phyloP scores from a whole-genome alignment of 2,329 filamentous ascomycete species.

The Ceratocystiopsis brevicomis region DNA sequence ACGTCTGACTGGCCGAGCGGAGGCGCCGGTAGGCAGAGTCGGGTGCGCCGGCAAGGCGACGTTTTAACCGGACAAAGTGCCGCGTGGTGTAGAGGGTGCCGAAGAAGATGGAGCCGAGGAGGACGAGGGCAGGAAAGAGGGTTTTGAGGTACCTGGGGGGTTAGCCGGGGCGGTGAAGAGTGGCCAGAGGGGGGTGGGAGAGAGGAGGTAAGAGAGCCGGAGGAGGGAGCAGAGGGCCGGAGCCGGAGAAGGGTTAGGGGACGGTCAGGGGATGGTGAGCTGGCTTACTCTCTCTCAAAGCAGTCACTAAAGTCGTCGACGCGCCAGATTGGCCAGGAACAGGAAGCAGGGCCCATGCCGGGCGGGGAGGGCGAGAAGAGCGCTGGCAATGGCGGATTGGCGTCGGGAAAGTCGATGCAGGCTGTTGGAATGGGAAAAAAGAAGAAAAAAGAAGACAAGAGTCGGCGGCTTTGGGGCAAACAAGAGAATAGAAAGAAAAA shows the following conservation, averaged over 20 bases:
- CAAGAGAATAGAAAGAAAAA: background rate
- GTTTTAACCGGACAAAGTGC: constrained; percentile 32
- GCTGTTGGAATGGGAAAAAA: background rate
- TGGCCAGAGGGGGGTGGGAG: background rate
- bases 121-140: constrained; percentile 55
- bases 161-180: background rate
- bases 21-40: constrained; percentile 3
- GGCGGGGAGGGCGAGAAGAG: background rate
- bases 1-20: constrained; percentile 4
- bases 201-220: background rate
- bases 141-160: constrained; percentile 53
- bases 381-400: background rate
- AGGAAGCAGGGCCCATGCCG: constrained; percentile 32
- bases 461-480: too few species aligned
- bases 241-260: too few species aligned
- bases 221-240: background rate
- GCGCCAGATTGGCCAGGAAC: constrained; percentile 40
- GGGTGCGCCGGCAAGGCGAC: background rate
- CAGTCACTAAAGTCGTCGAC: constrained; percentile 45
- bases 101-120: constrained; percentile 50
- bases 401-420: background rate
- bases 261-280: too few species aligned
- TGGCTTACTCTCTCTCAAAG: constrained; percentile 47
- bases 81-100: constrained; percentile 40
- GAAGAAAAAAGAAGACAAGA: background rate